Percentiles rank a stretch among this genome's conserved stretches.
Conservation (phyloP, 1,139 yeast genomes). For the Zygoascus hellenicus region DNA sequence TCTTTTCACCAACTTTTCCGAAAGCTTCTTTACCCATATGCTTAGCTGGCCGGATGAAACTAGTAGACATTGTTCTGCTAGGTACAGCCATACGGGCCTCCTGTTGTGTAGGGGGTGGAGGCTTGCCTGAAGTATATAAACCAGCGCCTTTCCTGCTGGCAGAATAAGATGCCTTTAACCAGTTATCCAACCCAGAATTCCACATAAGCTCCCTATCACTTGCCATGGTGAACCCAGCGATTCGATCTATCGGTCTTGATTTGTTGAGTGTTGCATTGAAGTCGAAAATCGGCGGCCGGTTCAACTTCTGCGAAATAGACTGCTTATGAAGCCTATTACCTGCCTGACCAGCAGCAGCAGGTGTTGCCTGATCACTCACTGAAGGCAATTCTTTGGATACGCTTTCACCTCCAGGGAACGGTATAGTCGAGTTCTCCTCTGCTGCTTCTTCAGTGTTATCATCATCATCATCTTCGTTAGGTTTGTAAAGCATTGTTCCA, state of each 20-base stretch:
- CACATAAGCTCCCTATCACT: slow-evolving; percentile 29
- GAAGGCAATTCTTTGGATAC: too few species aligned
- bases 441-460: too few species aligned
- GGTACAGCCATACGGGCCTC: slow-evolving; percentile 22
- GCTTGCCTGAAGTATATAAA: slow-evolving; percentile 28
- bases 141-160: slow-evolving; percentile 16
- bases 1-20: slow-evolving; percentile 33
- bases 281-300: slow-evolving; percentile 33
- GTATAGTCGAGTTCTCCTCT: too few species aligned
- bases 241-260: slow-evolving; percentile 26
- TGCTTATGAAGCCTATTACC: background rate
- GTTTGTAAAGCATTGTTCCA: too few species aligned
- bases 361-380: too few species aligned
- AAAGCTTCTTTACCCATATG: slow-evolving; percentile 24
- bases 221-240: slow-evolving; percentile 27
- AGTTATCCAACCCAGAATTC: slow-evolving; percentile 32
- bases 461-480: too few species aligned
- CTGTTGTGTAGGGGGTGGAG: slow-evolving; percentile 27
- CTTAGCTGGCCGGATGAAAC: slow-evolving; percentile 25
- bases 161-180: slow-evolving; percentile 27
- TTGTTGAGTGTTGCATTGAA: slow-evolving; percentile 30
- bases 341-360: too few species aligned
- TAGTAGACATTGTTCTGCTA: slow-evolving; percentile 22
- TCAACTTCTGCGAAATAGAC: slow-evolving; percentile 18
- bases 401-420: too few species aligned